Conservation (phyloP, 306 rosid genomes). For the Astragalus membranaceus region DNA sequence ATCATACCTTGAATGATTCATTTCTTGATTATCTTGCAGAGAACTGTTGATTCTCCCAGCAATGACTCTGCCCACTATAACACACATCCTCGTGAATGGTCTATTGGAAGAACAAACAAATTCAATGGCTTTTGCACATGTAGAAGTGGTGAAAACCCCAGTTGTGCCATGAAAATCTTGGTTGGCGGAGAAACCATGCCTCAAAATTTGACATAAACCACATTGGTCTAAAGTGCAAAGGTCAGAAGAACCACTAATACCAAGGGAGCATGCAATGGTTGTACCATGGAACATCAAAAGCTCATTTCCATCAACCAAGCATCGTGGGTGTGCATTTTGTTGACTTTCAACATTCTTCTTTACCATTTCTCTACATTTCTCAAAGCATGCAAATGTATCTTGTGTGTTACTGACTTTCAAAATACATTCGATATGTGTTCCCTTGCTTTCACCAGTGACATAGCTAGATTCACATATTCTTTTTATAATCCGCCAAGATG, state of each 20-base stretch:
- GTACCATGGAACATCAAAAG: conserved; percentile 49
- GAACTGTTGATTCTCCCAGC: conserved; percentile 49
- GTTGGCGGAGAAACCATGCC: conserved; percentile 33
- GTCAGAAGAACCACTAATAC: conserved; percentile 10
- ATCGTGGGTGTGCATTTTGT: conserved; percentile 26
- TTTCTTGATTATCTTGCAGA: conserved; percentile 25
- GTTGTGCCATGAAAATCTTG: conserved; percentile 10
- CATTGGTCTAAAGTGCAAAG: conserved; percentile 35
- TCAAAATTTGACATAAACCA: conserved; percentile 44
- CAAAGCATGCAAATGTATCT: conserved; percentile 30
- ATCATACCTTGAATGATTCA: conserved; percentile 22
- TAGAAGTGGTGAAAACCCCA: conserved; percentile 30
- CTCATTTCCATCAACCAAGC: conserved; percentile 61
- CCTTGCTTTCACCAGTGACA: background rate
- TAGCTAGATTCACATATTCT: conserved; percentile 30
- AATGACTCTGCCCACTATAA: conserved; percentile 54
- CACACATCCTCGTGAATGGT: conserved; percentile 11
- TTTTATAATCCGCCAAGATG: conserved; percentile 38
- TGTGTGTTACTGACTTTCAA: conserved; percentile 32
- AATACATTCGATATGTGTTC: conserved; percentile 24
- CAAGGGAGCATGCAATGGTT: conserved; percentile 49
- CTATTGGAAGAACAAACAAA: background rate
- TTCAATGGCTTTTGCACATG: conserved; percentile 31
- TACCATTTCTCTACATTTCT: conserved; percentile 36
- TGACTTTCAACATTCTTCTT: conserved; percentile 26